These are phyloP conservation scores for Aspergillaceae sp. DNA, from an alignment of 2,329 filamentous ascomycete genomes.

Conservation along the genomic window DNA sequence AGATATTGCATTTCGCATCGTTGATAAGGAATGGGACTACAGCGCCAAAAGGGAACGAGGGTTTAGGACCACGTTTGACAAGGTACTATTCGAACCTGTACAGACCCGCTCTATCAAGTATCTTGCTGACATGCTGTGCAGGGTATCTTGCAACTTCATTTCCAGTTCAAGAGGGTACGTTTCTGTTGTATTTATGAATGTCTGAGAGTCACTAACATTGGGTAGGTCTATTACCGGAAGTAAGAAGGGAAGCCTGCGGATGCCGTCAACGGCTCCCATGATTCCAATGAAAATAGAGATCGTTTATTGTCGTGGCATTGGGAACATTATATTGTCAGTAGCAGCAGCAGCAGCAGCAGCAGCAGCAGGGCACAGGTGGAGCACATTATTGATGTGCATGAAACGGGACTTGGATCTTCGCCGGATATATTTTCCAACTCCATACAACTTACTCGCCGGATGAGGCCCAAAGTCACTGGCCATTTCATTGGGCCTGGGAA, in stretches of 20 bases:
- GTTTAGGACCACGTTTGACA: slow-evolving; percentile 95
- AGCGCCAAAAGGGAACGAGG: slow-evolving; percentile 90
- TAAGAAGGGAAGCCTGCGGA: slow-evolving; percentile 15
- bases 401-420: slow-evolving; percentile 1
- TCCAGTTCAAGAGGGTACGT: slow-evolving; percentile 93
- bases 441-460: neutral
- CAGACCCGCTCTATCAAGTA: neutral
- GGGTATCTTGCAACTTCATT: slow-evolving; percentile 93
- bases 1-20: slow-evolving; percentile 92
- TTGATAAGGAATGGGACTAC: slow-evolving; percentile 99
- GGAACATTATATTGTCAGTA: slow-evolving; percentile 1
- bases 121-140: slow-evolving; percentile 29
- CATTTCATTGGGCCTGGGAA: slow-evolving; percentile 20
- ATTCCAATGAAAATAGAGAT: neutral
- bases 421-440: slow-evolving; percentile 12
- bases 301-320: neutral
- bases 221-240: slow-evolving; percentile 42
- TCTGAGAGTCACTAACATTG: slow-evolving; percentile 5
- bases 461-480: neutral
- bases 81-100: slow-evolving; percentile 52
- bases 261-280: slow-evolving; percentile 6
- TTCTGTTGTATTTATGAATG: too few relatives aligned
- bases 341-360: slow-evolving; percentile 6
- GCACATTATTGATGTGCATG: neutral
- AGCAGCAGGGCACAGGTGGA: neutral